A percentile compares a stretch with the other conserved stretches of the same genome.
Evolutionary conservation across 768 basidiomycete species (phyloP).

Genomic region (Amanita polypyramis): DNA sequence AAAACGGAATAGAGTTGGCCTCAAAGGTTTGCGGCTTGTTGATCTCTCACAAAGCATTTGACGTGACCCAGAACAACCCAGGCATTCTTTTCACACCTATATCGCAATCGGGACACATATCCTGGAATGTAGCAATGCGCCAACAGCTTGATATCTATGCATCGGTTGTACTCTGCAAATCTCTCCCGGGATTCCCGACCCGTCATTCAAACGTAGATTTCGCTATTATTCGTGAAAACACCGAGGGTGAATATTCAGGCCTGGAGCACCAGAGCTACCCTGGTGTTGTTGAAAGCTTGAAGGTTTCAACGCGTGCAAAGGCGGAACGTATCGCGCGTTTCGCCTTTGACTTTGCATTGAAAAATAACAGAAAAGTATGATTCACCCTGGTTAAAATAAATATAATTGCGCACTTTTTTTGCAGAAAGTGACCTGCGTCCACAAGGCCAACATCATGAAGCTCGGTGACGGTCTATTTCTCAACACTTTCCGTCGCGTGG

Average conservation of each 20-base stretch:
- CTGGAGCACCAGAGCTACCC: conserved; percentile 97
- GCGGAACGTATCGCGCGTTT: conserved; percentile 95
- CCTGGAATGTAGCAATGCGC: conserved; percentile 99
- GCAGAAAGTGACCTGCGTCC: conserved; percentile 98
- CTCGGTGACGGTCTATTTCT: conserved; percentile 98
- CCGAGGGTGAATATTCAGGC: conserved; percentile 99
- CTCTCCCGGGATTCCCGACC: conserved; percentile 90
- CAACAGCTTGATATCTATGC: conserved; percentile 99
- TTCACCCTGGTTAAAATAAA: background rate
- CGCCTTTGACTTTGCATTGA: conserved; percentile 97
- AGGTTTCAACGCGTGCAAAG: conserved; percentile 92
- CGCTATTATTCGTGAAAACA: conserved; percentile 99
- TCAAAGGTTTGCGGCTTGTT: conserved; percentile 66
- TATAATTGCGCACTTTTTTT: conserved; percentile 6
- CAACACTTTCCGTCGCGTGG: conserved; percentile 93
- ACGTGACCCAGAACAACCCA: conserved; percentile 19
- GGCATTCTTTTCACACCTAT: conserved; percentile 99
- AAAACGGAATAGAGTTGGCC: conserved; percentile 93
- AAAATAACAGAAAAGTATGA: conserved; percentile 91
- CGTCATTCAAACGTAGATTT: conserved; percentile 97
- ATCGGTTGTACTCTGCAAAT: conserved; percentile 96
- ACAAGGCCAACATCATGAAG: conserved; percentile 99
- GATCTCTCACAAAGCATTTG: background rate
- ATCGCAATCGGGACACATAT: conserved; percentile 92
- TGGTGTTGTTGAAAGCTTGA: conserved; percentile 96